A percentile compares a stretch with the other conserved stretches of the same genome.
phyloP scores from a whole-genome alignment of 768 basidiomycete genomes.

The Clitopilus passeckerianus region DNA sequence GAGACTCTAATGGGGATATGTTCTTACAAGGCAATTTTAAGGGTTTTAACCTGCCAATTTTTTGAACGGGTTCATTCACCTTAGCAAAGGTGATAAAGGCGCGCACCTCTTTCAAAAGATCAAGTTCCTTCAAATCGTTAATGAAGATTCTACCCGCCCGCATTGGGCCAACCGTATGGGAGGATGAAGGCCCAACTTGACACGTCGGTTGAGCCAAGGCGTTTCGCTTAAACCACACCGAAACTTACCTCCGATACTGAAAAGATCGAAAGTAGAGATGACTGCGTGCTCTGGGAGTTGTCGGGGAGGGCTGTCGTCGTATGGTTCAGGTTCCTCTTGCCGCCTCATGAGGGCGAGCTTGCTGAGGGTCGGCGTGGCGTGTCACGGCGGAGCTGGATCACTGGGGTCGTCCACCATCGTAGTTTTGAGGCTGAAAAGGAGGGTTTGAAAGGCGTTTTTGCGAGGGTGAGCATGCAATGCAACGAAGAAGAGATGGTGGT shows the following conservation, averaged over 20 bases:
- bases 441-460: conserved; percentile 4
- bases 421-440: conserved; percentile 2
- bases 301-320: conserved; percentile 8
- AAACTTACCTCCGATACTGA: conserved; percentile 78
- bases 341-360: conserved; percentile 6
- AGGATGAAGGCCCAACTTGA: conserved; percentile 46
- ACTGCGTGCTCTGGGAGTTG: conserved; percentile 75
- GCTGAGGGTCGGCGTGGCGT: conserved; percentile 1
- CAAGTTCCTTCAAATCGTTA: conserved; percentile 62
- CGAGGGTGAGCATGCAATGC: conserved; percentile 5
- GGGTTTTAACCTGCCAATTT: conserved; percentile 51
- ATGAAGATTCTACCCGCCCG: conserved; percentile 89
- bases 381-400: not conserved
- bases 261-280: conserved; percentile 90
- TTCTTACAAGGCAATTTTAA: conserved; percentile 82
- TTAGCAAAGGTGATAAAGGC: conserved; percentile 3
- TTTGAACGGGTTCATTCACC: not conserved
- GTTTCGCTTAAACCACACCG: not conserved
- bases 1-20: conserved; percentile 1
- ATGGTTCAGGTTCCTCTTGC: conserved; percentile 2
- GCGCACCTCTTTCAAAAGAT: conserved; percentile 62
- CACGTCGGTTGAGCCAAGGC: conserved; percentile 2
- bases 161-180: conserved; percentile 63
- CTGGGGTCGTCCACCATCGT: not conserved
- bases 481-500: not conserved